Percentiles rank a stretch among this genome's conserved stretches.
Conservation (phyloP, 1,284 basidiomycete genomes). For the Malassezia furfur region DNA sequence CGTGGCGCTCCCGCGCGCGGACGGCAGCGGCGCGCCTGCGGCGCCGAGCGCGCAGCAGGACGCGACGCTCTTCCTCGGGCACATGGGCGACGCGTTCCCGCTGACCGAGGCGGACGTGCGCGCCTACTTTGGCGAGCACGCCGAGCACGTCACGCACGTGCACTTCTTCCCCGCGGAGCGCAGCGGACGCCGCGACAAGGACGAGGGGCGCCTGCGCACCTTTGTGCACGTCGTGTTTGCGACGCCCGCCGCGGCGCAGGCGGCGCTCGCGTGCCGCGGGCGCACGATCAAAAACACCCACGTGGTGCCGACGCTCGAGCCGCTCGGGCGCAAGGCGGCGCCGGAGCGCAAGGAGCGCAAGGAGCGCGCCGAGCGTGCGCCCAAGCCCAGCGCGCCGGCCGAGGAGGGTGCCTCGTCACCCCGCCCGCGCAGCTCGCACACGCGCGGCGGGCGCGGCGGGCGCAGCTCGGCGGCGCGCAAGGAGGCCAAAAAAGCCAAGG, state of each 20-base stretch:
- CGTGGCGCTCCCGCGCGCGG: conserved; percentile 6
- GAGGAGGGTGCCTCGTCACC: not conserved
- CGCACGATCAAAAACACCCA: conserved; percentile 16
- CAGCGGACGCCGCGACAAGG: conserved; percentile 6
- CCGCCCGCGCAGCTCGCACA: not conserved
- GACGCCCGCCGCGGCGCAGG: conserved; percentile 3
- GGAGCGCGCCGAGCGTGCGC: not conserved
- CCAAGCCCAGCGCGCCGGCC: not conserved
- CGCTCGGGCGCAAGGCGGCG: not conserved
- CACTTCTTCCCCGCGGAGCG: conserved; percentile 23
- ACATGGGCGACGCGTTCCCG: conserved; percentile 32
- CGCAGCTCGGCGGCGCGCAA: conserved; percentile 2
- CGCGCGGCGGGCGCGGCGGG: not conserved
- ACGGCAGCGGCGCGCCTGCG: conserved; percentile 10
- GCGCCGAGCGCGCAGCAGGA: not conserved
- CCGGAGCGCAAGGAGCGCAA: conserved; percentile 7
- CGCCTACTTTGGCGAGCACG: conserved; percentile 34
- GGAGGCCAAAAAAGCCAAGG: not conserved
- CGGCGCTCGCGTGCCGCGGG: conserved; percentile 10
- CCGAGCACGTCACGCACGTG: conserved; percentile 22
- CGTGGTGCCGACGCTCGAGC: conserved; percentile 16
- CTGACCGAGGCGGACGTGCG: conserved; percentile 30
- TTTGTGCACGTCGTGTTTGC: conserved; percentile 17
- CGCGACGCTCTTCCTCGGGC: conserved; percentile 24
- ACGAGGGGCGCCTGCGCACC: conserved; percentile 13